These are phyloP conservation scores for Onygenales sp. DNA, from an alignment of 2,329 filamentous ascomycete species.

Conservation along the genomic window DNA sequence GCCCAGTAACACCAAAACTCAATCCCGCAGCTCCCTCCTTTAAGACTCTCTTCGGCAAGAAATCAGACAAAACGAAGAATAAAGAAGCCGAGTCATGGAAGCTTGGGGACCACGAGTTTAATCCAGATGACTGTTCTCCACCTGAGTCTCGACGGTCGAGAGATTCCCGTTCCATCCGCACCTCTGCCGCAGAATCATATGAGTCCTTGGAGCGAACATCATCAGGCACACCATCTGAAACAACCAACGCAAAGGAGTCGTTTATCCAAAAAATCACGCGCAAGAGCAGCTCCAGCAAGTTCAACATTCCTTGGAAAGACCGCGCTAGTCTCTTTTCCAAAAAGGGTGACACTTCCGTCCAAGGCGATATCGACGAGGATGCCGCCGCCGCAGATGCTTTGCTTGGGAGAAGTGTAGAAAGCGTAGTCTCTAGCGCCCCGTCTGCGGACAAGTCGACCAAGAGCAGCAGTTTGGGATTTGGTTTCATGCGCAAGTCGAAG, in stretches of 20 bases:
- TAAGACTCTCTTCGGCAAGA: conserved; percentile 57
- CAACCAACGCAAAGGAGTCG: conserved; percentile 35
- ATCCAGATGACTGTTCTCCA: conserved; percentile 31
- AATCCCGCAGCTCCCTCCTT: conserved; percentile 89
- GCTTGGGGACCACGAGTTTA: conserved; percentile 19
- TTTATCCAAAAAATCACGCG: conserved; percentile 44
- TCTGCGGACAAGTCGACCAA: conserved; percentile 35
- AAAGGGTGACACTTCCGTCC: conserved; percentile 29
- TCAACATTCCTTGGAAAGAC: conserved; percentile 43
- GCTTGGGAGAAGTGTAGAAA: conserved; percentile 36
- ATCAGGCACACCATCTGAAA: conserved; percentile 33
- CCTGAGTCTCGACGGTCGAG: conserved; percentile 36
- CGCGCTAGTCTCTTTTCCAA: conserved; percentile 38
- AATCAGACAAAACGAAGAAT: conserved; percentile 29
- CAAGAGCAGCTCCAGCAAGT: conserved; percentile 42
- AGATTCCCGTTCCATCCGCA: conserved; percentile 36
- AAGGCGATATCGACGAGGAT: conserved; percentile 35
- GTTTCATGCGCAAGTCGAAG: conserved; percentile 38
- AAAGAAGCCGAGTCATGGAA: conserved; percentile 17
- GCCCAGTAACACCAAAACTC: conserved; percentile 51
- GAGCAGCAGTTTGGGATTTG: conserved; percentile 36
- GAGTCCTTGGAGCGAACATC: conserved; percentile 39
- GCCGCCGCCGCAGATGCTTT: conserved; percentile 25
- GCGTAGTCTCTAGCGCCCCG: conserved; percentile 29
- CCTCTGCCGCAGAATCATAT: conserved; percentile 37